Base-by-base conservation (phyloP, 805 yeast genomes). In the Candida wancherniae region DNA sequence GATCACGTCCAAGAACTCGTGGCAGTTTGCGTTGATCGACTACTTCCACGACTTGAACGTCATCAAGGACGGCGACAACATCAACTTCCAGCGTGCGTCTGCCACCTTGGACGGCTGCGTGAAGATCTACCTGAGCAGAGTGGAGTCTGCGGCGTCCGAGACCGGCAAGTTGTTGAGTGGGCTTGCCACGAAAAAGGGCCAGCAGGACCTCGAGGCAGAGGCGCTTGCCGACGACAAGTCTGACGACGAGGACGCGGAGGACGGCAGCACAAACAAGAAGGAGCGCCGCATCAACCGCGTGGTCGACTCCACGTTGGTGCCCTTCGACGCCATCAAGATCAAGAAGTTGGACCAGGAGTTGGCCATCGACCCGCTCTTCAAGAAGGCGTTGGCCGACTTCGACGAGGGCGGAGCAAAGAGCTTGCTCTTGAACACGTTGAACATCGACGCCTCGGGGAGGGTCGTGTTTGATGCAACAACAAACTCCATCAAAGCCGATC, bases 81-180 rank as follows among this genome's bases (percentile, higher is more conserved):
- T 88, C 47, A 86, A 87, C 54, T 88, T 90, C 55, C 95, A 85
- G 53, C 76, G 80, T 44, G 97, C 97, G 0, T 77, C 92, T 1
- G 86, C 94, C 3, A 85, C 97, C 1, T 63, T 90, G 14, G 97
- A 88, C 49, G 97, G 97, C 0, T 88, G 97, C 64, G 90, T 88
- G 19, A 87, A 87, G 60, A 85, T 90, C 31, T 90, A 90, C 53
- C 76, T 88, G 9, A 83, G 94, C 10, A 73, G 97, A 47, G 87
- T 90, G 14, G 97, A 88, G 48, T 82, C 95, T 0, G 94, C 86
- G 0, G 94, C 88, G 4, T 79, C 82, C 6, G 97, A 88, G 48
- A 87, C 97, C 0, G 94, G 95, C 2, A 77, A 78, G 46, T 63
- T 90, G 34, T 58, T 87, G 20, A 81, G 84, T 55, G 94, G 95